These are phyloP conservation scores for Penicillium canescens DNA, from an alignment of 495 filamentous ascomycete species.

Conservation along the genomic window DNA sequence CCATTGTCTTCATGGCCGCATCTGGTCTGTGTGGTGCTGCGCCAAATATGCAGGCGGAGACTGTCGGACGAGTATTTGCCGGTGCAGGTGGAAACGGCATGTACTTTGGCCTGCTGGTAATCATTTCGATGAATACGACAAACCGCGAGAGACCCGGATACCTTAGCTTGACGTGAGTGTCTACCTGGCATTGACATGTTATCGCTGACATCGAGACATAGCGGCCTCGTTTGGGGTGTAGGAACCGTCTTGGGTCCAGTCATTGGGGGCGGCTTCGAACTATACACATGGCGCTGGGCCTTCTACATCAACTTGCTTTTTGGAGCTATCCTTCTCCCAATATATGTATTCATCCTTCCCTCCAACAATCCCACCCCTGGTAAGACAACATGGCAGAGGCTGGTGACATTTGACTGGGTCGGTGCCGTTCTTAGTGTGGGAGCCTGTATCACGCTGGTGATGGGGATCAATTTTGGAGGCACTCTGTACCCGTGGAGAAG, in stretches of 20 bases:
- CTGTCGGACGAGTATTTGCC: slow-evolving; percentile 45
- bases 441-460: slow-evolving; percentile 21
- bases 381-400: slow-evolving; percentile 30
- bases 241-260: slow-evolving; percentile 46
- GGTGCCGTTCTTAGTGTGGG: slow-evolving; percentile 29
- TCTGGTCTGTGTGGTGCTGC: slow-evolving; percentile 54
- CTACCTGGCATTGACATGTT: not conserved
- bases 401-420: slow-evolving; percentile 34
- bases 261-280: slow-evolving; percentile 40
- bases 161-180: slow-evolving; percentile 33
- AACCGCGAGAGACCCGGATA: slow-evolving; percentile 47
- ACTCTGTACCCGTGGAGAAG: slow-evolving; percentile 28
- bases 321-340: slow-evolving; percentile 48
- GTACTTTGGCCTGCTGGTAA: slow-evolving; percentile 50
- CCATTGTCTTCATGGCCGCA: slow-evolving; percentile 47
- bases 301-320: slow-evolving; percentile 56
- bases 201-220: not conserved
- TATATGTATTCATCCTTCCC: slow-evolving; percentile 56
- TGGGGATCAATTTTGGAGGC: slow-evolving; percentile 36
- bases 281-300: slow-evolving; percentile 44
- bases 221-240: slow-evolving; percentile 42
- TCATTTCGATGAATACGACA: slow-evolving; percentile 43
- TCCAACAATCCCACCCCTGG: slow-evolving; percentile 43
- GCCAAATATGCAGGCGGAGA: slow-evolving; percentile 45
- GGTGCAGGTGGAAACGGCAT: slow-evolving; percentile 50